Conservation (phyloP, 768 basidiomycete genomes). For the Hericium coralloides region DNA sequence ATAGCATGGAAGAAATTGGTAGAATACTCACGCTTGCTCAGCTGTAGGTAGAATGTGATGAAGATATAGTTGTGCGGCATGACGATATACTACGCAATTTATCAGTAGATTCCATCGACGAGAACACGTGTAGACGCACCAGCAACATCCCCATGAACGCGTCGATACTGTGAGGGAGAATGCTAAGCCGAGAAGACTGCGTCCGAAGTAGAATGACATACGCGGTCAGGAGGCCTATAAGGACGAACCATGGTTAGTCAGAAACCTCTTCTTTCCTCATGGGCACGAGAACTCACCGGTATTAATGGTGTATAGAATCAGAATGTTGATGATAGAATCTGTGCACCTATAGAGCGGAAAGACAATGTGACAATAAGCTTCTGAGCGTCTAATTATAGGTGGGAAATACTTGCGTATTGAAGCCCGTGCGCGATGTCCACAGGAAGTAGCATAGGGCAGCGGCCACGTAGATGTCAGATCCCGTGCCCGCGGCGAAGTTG, state of each 20-base stretch:
- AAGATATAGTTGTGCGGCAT: constrained; percentile 52
- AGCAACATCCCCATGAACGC: constrained; percentile 36
- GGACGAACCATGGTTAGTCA: constrained; percentile 18
- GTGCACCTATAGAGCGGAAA: constrained; percentile 28
- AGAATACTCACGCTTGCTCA: constrained; percentile 39
- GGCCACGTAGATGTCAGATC: constrained; percentile 44
- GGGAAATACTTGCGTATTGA: constrained; percentile 27
- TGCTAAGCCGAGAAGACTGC: not conserved
- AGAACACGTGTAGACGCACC: constrained; percentile 12
- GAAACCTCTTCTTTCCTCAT: not conserved
- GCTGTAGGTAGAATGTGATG: constrained; percentile 42
- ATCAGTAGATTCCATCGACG: not conserved
- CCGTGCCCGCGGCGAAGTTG: constrained; percentile 41
- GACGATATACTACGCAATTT: constrained; percentile 25
- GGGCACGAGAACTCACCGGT: constrained; percentile 33
- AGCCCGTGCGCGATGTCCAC: constrained; percentile 40
- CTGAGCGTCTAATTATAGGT: not conserved
- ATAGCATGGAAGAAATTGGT: not conserved
- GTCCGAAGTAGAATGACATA: constrained; percentile 14
- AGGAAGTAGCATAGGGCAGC: constrained; percentile 41
- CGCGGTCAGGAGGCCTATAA: constrained; percentile 27
- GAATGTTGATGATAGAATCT: constrained; percentile 36
- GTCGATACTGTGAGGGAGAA: constrained; percentile 29
- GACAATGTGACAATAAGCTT: not conserved
- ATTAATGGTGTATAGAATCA: constrained; percentile 46